Evolutionary conservation across 139 green algal genomes (phyloP).

Genomic region (Micractinium sp.): DNA sequence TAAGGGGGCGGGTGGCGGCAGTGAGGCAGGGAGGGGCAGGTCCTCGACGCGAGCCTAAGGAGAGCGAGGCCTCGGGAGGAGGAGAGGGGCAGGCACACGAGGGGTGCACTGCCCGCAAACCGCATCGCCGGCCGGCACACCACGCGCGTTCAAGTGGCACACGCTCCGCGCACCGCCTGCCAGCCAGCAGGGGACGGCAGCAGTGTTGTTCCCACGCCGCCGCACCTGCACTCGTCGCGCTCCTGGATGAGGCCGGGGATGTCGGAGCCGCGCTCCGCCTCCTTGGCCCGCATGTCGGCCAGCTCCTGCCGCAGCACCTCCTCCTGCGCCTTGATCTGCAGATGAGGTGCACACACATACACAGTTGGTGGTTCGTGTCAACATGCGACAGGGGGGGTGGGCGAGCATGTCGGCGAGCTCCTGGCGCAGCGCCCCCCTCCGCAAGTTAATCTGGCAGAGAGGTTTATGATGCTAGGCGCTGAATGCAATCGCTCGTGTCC

Average conservation of each 20-base stretch:
- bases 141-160: too few relatives aligned
- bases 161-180: neutral
- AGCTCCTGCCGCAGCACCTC: conserved; percentile 39
- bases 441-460: neutral
- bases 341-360: too few relatives aligned
- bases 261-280: conserved; percentile 34
- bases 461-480: too few relatives aligned
- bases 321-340: conserved; percentile 40
- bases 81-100: too few relatives aligned
- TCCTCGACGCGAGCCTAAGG: neutral
- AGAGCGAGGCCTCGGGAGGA: too few relatives aligned
- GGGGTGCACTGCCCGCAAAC: too few relatives aligned
- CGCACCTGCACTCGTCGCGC: conserved; percentile 44
- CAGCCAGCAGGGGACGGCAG: neutral
- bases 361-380: too few relatives aligned
- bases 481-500: too few relatives aligned
- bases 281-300: conserved; percentile 34
- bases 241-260: conserved; percentile 36
- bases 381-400: too few relatives aligned
- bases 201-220: neutral
- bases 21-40: too few relatives aligned
- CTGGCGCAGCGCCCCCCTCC: conserved; percentile 24
- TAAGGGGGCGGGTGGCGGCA: neutral
- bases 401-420: conserved; percentile 19
- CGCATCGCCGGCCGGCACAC: too few relatives aligned